Conservation (phyloP, 2,329 filamentous ascomycete genomes). For the Ceratocystiopsis minuta region DNA sequence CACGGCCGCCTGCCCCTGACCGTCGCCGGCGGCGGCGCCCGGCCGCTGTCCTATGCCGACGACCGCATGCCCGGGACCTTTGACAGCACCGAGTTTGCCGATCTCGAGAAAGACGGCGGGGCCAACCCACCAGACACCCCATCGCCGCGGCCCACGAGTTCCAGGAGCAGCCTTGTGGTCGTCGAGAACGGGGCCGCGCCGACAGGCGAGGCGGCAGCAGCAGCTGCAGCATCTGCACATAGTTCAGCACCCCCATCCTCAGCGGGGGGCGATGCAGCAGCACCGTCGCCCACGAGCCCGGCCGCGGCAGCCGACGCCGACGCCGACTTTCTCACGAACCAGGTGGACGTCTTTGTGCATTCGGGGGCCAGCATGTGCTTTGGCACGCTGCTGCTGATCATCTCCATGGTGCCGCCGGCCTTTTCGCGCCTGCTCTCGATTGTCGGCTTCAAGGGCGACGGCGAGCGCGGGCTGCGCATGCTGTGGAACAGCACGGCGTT, state of each 20-base stretch:
- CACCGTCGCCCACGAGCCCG: no score
- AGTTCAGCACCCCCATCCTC: no score
- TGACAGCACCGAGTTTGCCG: slow-evolving; percentile 18
- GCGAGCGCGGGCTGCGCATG: slow-evolving; percentile 63
- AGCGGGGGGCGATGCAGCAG: no score
- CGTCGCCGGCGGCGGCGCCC: slow-evolving; percentile 2
- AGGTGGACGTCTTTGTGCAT: slow-evolving; percentile 75
- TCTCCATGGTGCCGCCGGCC: slow-evolving; percentile 84
- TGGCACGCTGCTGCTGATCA: slow-evolving; percentile 64
- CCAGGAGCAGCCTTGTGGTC: no score
- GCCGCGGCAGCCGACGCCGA: slow-evolving; percentile 19
- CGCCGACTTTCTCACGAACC: slow-evolving; percentile 48
- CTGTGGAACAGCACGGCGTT: slow-evolving; percentile 82
- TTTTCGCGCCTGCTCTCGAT: slow-evolving; percentile 77
- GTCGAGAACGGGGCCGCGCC: no score
- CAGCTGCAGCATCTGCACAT: background rate
- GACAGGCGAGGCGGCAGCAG: background rate
- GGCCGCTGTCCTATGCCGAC: slow-evolving; percentile 9
- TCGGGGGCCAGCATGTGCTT: slow-evolving; percentile 81
- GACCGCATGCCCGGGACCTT: slow-evolving; percentile 22
- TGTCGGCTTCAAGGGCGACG: slow-evolving; percentile 80
- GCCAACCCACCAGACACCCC: no score
- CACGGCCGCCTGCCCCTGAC: background rate
- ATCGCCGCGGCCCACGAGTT: background rate
- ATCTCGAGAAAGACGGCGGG: slow-evolving; percentile 10